Conservation (phyloP, 176 grass and related monocot species). For the Rhipidocladum racemiflorum region DNA sequence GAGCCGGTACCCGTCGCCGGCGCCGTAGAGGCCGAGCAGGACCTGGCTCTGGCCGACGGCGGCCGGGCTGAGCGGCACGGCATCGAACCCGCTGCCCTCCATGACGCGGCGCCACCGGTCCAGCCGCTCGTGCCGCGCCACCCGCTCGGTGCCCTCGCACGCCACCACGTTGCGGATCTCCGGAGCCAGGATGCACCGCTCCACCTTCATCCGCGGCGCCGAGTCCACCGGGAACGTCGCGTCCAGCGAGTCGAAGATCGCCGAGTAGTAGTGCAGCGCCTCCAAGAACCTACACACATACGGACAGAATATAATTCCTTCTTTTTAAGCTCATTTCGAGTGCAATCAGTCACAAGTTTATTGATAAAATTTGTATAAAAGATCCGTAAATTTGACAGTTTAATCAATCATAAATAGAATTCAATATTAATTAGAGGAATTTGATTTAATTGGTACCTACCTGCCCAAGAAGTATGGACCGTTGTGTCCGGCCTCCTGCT, state of each 20-base stretch:
- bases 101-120: conserved; percentile 57
- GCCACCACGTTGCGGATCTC: conserved; percentile 82
- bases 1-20: conserved; percentile 77
- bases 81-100: conserved; percentile 35
- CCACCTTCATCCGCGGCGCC: conserved; percentile 51
- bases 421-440: not conserved
- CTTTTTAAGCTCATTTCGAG: not conserved
- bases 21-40: conserved; percentile 66
- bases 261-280: conserved; percentile 87
- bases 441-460: not conserved
- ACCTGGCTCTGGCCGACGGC: conserved; percentile 84
- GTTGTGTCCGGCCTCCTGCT: conserved; percentile 88
- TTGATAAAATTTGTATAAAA: not conserved
- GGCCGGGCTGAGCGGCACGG: conserved; percentile 73
- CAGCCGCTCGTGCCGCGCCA: conserved; percentile 76
- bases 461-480: conserved; percentile 67
- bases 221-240: conserved; percentile 48
- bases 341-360: not conserved
- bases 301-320: not conserved
- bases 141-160: conserved; percentile 58
- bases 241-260: conserved; percentile 89
- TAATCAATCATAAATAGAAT: not conserved
- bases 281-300: conserved; percentile 56
- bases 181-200: conserved; percentile 59
- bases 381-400: not conserved